Base-by-base conservation (phyloP, 768 basidiomycete genomes). In the Boletus subparvulus region DNA sequence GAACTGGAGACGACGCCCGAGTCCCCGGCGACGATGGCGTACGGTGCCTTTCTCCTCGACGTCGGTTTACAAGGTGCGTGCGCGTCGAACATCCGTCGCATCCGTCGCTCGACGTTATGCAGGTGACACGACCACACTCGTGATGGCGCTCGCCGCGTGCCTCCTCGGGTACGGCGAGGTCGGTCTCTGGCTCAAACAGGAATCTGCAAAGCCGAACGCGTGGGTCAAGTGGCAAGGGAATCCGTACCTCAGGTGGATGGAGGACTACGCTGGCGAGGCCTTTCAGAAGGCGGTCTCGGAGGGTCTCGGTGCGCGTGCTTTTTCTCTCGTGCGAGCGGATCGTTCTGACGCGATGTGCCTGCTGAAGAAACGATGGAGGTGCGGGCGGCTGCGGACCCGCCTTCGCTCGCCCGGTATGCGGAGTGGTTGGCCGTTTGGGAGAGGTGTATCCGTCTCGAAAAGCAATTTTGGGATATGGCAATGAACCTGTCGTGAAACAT, bases 91-190 rank as follows among this genome's bases (percentile, higher is more conserved):
- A 4, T 30, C 1, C 42, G 13, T 32, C 35, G 14, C 3, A 21
- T 10, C 10, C 17, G 37, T 19, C 46, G 30, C 14, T 28, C 21
- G 19, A 51, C 39, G n/a, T 9, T 13, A 40, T 19, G 24, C 43
- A 83, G 91, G 92, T 0, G 92, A 94, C 65, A 69, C 81, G 5
- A 80, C 82, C 36, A 86, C 82, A 57, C 74, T 95, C 6, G 66
- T 88, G n/a, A 85, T 97, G 74, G 88, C 91, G 0, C 79, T 94
- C 1, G 84, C 89, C 11, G 87, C 91, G 9, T 98, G 95, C 68
- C 77, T 96, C 10, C 74, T 96, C 0, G 95, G 94, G 3, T 98
- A 97, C 67, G 94, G 94, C 12, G 91, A 96, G 68, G 92, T 94
- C 0, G 94, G 94, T 1, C 73, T 92, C 40, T 91, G 92, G 86